Evolutionary conservation across 1,139 yeast genomes (phyloP), one percentile per base, ranked within the genome.

Genomic region (Saccharomyces hybrid): DNA sequence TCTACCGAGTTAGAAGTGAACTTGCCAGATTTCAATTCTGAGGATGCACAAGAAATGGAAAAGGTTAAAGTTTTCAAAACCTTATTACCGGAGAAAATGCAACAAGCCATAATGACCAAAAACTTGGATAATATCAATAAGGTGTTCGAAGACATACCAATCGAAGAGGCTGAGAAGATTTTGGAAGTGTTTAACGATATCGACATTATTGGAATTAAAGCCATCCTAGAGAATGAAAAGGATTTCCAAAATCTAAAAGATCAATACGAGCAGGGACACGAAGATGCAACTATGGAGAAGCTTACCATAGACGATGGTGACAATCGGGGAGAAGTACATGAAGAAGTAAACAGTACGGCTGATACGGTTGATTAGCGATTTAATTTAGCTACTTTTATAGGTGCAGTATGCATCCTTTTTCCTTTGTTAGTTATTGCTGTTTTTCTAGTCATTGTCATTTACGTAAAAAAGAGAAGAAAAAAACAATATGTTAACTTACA

Each of bases 141-240:
- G 61, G 93, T 88, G 1, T 87, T 93, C 67, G 95, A 86, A 2
- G 75, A 76, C n/a, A 77, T 88, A 77, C 76, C 82, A 38, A 76
- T 91, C 5, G 87, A 80, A 32, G 91, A 88, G 48, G 97, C 97
- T 2, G 98, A 93, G 68, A 69, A 74, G 26, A 76, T 87, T 8
- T 79, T 93, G 62, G 91, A 85, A 56, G 70, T 82, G 53, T 82
- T 93, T 64, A 87, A 89, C 62, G 82, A 84, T 64, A 85, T 93
- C 64, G 93, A 91, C 5, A 91, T 89, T 28, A 83, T 93, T 64
- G 88, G 93, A 41, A 83, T 93, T 34, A 85, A 82, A 62, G 93
- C 87, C 8, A 75, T 85, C 59, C 72, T 88, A 56, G 93, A 88
- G 63, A 85, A 88, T 68, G 91, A 85, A 61, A 72, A 76, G 16